Base-by-base conservation (phyloP, 768 basidiomycete genomes). In the Mycena rebaudengoi region DNA sequence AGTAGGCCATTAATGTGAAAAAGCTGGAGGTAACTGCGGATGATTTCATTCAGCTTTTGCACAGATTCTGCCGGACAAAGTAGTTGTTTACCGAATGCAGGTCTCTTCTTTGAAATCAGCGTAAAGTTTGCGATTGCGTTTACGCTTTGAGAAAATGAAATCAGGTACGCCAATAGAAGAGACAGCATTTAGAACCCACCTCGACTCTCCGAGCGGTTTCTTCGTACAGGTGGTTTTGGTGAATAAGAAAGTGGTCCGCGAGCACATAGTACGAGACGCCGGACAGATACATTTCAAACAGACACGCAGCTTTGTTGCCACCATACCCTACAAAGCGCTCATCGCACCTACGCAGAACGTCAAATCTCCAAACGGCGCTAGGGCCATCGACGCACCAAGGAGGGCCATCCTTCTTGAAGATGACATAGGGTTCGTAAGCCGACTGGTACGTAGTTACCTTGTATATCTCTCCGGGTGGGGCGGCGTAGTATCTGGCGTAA, bases 271-370 rank as follows among this genome's bases (percentile, higher is more conserved):
- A 95, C 23, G 88, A 88, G 37, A 95, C 85, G 3, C 95, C 95
- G 13, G 92, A 89, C 7, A 96, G 80, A 77, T 94, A 94, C 87
- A 96, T 92, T 74, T 95, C 95, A 72, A 91, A 95, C 35, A 95
- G 82, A 72, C 95, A 96, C 11, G 95, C 94, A 2, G 95, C 95
- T 75, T 96, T 96, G 81, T 96, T 96, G 2, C 89, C 93, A 5
- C 95, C 95, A 73, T 96, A 96, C 2, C 95, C 95, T 45, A 95
- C 84, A 71, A 96, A 96, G 32, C 94, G 86, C 73, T 95, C 94
- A 69, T 96, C 94, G 70, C 94, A 96, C 93, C 93, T 94, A 62
- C 41, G 60, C 26, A 44, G 35, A 54, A 7, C n/a, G 12, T 25
- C 62, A 35, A 69, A 49, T 26, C n/a, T 30, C 32, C 43, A 50